phyloP scores from a whole-genome alignment of 768 basidiomycete species.

The Gyrodon lividus region DNA sequence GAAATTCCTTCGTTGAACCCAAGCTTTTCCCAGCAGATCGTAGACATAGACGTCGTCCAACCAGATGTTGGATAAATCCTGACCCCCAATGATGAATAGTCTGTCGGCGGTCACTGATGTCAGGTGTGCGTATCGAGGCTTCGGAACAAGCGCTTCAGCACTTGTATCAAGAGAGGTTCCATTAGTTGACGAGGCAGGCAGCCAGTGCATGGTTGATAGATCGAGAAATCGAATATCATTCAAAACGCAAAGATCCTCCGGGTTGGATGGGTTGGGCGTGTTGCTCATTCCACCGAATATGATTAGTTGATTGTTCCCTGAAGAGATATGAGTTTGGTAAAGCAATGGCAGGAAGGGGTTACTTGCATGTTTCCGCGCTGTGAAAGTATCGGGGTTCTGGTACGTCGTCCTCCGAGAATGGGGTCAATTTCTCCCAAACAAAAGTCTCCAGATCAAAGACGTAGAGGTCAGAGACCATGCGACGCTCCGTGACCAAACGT shows the following conservation, averaged over 20 bases:
- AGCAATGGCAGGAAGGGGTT: background rate
- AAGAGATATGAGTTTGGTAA: constrained; percentile 16
- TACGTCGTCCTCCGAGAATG: constrained; percentile 61
- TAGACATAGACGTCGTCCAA: constrained; percentile 91
- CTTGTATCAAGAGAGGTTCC: constrained; percentile 34
- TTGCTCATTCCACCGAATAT: constrained; percentile 96
- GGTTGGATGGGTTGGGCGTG: constrained; percentile 62
- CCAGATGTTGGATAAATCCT: constrained; percentile 92
- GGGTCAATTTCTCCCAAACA: constrained; percentile 70
- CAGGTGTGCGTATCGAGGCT: constrained; percentile 92
- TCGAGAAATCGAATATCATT: constrained; percentile 92
- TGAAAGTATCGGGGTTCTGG: constrained; percentile 94
- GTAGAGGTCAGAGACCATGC: constrained; percentile 91
- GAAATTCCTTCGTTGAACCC: constrained; percentile 80
- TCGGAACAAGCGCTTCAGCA: constrained; percentile 59
- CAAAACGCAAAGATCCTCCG: constrained; percentile 86
- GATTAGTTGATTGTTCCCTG: constrained; percentile 85
- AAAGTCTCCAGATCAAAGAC: constrained; percentile 82
- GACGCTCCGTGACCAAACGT: constrained; percentile 78
- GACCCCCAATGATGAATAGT: constrained; percentile 91
- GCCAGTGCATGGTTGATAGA: constrained; percentile 67
- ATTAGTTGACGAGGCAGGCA: constrained; percentile 42
- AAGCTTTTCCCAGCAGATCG: constrained; percentile 68
- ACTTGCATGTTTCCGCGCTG: constrained; percentile 78
- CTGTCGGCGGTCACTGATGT: constrained; percentile 82